Evolutionary conservation across 2,329 filamentous ascomycete genomes (phyloP), one percentile per base, ranked within the genome.

Genomic region (Sporothrix dimorphospora): DNA sequence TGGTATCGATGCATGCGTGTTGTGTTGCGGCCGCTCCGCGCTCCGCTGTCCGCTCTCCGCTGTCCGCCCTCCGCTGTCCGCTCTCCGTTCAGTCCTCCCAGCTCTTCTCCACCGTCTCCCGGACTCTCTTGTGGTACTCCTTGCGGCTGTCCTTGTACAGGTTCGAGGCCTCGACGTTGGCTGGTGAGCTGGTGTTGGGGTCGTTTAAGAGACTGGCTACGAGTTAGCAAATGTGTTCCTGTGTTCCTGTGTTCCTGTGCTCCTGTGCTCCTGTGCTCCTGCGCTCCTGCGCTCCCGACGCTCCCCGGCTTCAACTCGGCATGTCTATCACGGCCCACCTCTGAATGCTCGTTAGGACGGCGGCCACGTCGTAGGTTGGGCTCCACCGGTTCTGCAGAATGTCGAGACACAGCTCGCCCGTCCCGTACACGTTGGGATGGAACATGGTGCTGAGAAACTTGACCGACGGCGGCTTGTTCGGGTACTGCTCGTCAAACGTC

Each of bases 371-470:
- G 81, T 99, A 99, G 11, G 96, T 98, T 19, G 96, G 96, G 81
- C 95, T 98, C 96, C 96, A 99, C 76, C 96, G 87, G 80, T 99
- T 99, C 83, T 99, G 96, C 73, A 99, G 83, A 76, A 99, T 99
- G 80, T 99, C 96, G 76, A 99, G 84, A 80, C 96, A 99, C 68
- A 99, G 87, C 84, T 99, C 96, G 74, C 96, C 96, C 0, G 94
- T 98, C 70, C 93, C 94, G 81, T 99, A 99, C 72, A 99, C 96
- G 79, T 99, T 99, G 21, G 96, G 96, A 78, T 99, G 96, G 82
- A 99, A 99, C 96, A 99, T 99, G 81, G 96, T 90, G 82, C 93
- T 97, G 81, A 99, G 97, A 81, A 99, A 99, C 80, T 98, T 98
- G 83, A 98, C 96, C 45, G 94, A 92, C 0, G 96, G 96, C 5